Percentiles rank a stretch among this genome's conserved stretches.
Evolutionary conservation across 352 stramenopile species (phyloP).

Genomic region (Halophytophthora batemanensis): DNA sequence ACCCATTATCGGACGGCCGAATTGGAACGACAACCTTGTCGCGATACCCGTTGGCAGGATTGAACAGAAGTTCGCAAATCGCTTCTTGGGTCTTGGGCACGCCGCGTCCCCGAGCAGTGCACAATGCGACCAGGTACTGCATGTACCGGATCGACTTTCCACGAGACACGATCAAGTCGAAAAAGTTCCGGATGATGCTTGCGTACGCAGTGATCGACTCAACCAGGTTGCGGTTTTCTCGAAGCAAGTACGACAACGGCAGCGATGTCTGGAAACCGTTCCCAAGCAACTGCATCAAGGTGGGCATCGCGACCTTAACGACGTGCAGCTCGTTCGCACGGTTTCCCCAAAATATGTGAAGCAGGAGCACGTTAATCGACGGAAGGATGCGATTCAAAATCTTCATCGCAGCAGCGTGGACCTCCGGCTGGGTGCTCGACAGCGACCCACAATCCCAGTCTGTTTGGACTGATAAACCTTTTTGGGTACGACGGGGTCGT

Average conservation of each 20-base stretch:
- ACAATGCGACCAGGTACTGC: slow-evolving; percentile 72
- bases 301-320: slow-evolving; percentile 54
- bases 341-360: slow-evolving; percentile 62
- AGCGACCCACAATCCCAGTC: slow-evolving; percentile 12
- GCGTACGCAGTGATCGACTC: slow-evolving; percentile 67
- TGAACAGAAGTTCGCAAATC: slow-evolving; percentile 71
- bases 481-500: slow-evolving; percentile 17
- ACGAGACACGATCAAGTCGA: slow-evolving; percentile 65
- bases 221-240: slow-evolving; percentile 67
- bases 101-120: slow-evolving; percentile 50
- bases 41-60: slow-evolving; percentile 45
- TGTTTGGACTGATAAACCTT: slow-evolving; percentile 29
- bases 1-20: slow-evolving; percentile 34
- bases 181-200: slow-evolving; percentile 62
- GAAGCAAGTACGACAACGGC: slow-evolving; percentile 61
- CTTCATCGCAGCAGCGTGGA: slow-evolving; percentile 42
- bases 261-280: slow-evolving; percentile 73
- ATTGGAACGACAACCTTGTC: slow-evolving; percentile 58
- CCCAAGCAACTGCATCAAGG: slow-evolving; percentile 65
- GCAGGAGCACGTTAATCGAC: slow-evolving; percentile 49
- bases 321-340: slow-evolving; percentile 55
- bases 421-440: slow-evolving; percentile 22
- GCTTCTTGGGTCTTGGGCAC: slow-evolving; percentile 73
- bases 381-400: slow-evolving; percentile 55
- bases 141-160: slow-evolving; percentile 72